phyloP scores from a whole-genome alignment of 1,284 basidiomycete genomes.

The Schizophyllum amplum region DNA sequence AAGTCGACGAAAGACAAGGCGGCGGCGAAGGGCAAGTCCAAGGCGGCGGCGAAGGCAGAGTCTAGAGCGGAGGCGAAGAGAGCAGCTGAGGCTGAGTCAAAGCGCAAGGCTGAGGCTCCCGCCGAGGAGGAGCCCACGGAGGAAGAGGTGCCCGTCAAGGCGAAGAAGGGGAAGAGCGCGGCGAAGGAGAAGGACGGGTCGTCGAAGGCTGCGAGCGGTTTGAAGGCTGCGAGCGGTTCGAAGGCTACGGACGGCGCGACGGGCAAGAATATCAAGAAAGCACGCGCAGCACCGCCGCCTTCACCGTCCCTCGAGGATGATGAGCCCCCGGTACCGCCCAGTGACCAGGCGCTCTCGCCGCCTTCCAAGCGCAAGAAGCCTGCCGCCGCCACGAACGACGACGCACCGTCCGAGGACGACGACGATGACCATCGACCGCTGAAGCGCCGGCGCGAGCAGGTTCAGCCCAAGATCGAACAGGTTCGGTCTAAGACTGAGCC shows the following conservation, averaged over 20 bases:
- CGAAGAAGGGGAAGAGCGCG: not conserved
- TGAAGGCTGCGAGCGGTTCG: too few relatives aligned
- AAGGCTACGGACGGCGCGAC: too few relatives aligned
- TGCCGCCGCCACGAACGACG: too few relatives aligned
- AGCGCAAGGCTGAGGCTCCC: not conserved
- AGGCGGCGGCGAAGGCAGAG: not conserved
- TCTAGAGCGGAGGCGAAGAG: too few relatives aligned
- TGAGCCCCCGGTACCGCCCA: not conserved
- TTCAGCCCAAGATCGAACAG: too few relatives aligned
- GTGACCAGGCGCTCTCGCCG: not conserved
- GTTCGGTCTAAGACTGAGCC: too few relatives aligned
- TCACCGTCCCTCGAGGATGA: too few relatives aligned
- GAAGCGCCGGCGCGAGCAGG: too few relatives aligned
- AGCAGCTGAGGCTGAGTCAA: too few relatives aligned
- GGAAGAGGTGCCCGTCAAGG: not conserved
- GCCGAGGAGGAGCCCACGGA: not conserved
- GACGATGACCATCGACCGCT: not conserved
- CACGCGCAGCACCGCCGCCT: too few relatives aligned
- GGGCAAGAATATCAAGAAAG: not conserved
- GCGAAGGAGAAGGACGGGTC: not conserved
- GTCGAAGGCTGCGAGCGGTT: too few relatives aligned
- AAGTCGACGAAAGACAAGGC: not conserved
- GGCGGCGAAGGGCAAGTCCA: not conserved
- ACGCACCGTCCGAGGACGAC: too few relatives aligned
- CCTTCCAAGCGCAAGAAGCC: not conserved